Evolutionary conservation across 2,329 filamentous ascomycete species (phyloP).

Genomic region (Chaetomium sp.): DNA sequence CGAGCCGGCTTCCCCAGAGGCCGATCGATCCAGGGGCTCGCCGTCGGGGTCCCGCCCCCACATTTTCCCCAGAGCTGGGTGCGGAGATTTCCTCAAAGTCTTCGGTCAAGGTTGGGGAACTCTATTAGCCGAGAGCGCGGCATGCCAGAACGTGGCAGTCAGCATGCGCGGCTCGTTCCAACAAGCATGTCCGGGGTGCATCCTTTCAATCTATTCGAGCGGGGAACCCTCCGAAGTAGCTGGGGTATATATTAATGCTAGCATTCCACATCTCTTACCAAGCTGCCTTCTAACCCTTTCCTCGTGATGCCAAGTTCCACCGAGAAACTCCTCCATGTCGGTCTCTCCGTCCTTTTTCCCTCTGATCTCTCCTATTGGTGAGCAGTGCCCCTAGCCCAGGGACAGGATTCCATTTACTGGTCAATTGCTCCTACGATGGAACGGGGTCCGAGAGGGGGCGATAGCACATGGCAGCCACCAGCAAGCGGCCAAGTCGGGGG

Average conservation of each 20-base stretch:
- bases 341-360: background rate
- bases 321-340: background rate
- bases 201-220: constrained; percentile 14
- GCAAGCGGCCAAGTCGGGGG: background rate
- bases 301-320: constrained; percentile 8
- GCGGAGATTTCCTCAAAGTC: constrained; percentile 26
- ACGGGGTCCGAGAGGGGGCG: background rate
- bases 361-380: background rate
- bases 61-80: constrained; percentile 29
- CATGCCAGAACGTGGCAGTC: constrained; percentile 9
- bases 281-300: background rate
- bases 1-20: background rate
- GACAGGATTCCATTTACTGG: background rate
- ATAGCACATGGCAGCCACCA: constrained; percentile 5
- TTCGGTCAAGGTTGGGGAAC: constrained; percentile 7
- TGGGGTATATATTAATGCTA: constrained; percentile 18
- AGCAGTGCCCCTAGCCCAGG: background rate
- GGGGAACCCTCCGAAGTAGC: constrained; percentile 21
- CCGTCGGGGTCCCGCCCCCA: constrained; percentile 17
- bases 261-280: constrained; percentile 7
- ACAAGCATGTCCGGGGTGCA: constrained; percentile 24
- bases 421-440: background rate
- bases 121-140: constrained; percentile 28
- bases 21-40: background rate
- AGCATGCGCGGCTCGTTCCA: constrained; percentile 26